Evolutionary conservation across 192 early-diverging fungal genomes (phyloP).

Genomic region (Entomortierella parvispora): DNA sequence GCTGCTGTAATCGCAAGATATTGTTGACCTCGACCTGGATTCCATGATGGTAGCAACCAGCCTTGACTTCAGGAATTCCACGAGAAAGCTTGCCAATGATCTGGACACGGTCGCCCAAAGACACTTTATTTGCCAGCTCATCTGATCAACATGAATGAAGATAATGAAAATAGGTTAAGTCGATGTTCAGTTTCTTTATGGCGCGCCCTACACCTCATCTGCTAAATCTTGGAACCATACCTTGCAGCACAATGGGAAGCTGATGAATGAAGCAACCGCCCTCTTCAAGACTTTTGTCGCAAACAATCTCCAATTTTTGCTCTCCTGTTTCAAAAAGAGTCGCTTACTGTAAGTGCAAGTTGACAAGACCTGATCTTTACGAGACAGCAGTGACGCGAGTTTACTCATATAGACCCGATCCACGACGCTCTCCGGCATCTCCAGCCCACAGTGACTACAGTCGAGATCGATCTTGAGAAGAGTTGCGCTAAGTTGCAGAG

Average conservation of each 20-base stretch:
- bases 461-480: constrained; percentile 38
- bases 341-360: no score
- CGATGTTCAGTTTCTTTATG: background rate
- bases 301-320: constrained; percentile 13
- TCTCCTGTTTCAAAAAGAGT: constrained; percentile 9
- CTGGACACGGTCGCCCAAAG: constrained; percentile 13
- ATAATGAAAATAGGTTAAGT: no score
- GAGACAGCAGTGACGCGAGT: background rate
- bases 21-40: constrained; percentile 38
- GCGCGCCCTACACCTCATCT: background rate
- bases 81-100: constrained; percentile 18
- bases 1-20: background rate
- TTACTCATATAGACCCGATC: constrained; percentile 48
- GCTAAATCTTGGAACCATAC: background rate
- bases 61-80: background rate
- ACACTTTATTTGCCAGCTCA: constrained; percentile 17
- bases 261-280: constrained; percentile 35
- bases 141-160: constrained; percentile 12
- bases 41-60: constrained; percentile 7
- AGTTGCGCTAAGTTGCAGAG: constrained; percentile 15
- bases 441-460: constrained; percentile 30
- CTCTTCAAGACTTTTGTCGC: background rate
- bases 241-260: constrained; percentile 11
- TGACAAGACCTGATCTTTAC: background rate
- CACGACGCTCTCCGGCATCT: constrained; percentile 47